Percentiles rank a stretch among this genome's conserved stretches.
Evolutionary conservation across 2,329 filamentous ascomycete species (phyloP).

Genomic region (Pseudogymnoascus sp.): DNA sequence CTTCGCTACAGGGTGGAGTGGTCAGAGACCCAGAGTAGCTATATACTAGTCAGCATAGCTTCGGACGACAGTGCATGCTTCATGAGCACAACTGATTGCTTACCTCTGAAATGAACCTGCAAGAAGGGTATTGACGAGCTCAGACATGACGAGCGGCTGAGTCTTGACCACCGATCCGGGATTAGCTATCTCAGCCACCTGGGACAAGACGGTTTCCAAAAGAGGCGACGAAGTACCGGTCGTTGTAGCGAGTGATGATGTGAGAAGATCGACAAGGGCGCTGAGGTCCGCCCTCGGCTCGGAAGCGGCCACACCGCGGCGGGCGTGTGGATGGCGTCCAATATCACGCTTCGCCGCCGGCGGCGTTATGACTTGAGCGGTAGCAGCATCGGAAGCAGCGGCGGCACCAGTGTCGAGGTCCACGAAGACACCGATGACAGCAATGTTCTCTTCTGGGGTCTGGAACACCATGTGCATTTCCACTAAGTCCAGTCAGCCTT

Average conservation of each 20-base stretch:
- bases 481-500: slow-evolving; percentile 27
- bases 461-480: slow-evolving; percentile 55
- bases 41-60: slow-evolving; percentile 16
- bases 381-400: slow-evolving; percentile 14
- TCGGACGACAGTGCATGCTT: not conserved
- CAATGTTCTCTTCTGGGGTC: slow-evolving; percentile 34
- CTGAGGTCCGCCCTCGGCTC: not conserved
- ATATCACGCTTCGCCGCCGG: slow-evolving; percentile 12
- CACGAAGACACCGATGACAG: slow-evolving; percentile 39
- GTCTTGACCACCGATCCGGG: slow-evolving; percentile 37
- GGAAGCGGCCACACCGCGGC: not conserved
- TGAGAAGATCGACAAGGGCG: not conserved
- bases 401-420: slow-evolving; percentile 30
- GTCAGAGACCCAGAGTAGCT: slow-evolving; percentile 53
- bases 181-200: slow-evolving; percentile 34
- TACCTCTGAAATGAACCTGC: slow-evolving; percentile 11
- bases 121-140: slow-evolving; percentile 32
- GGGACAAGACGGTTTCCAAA: slow-evolving; percentile 41
- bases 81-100: slow-evolving; percentile 8
- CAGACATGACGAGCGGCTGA: slow-evolving; percentile 37
- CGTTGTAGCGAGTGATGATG: slow-evolving; percentile 34
- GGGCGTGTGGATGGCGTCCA: slow-evolving; percentile 13
- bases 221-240: slow-evolving; percentile 32
- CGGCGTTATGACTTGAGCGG: slow-evolving; percentile 13
- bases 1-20: slow-evolving; percentile 54